Evolutionary conservation across 1,284 basidiomycete species (phyloP).

Genomic region (Pyrrhoderma lamaoense): DNA sequence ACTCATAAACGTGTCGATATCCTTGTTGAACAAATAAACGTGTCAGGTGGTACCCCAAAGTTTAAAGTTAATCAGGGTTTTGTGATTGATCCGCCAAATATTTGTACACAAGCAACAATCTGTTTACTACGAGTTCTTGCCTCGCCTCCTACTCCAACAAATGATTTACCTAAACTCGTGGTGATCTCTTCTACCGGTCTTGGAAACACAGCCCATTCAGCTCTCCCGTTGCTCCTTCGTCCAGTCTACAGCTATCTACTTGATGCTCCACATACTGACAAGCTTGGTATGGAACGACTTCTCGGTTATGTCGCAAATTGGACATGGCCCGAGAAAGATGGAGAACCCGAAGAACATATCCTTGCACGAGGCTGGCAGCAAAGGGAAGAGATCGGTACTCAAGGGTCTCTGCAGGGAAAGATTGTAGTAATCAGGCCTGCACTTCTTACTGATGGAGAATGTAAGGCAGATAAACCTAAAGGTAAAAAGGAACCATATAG

Average conservation of each 20-base stretch:
- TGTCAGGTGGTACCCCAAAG: constrained; percentile 33
- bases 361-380: constrained; percentile 17
- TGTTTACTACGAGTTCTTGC: constrained; percentile 44
- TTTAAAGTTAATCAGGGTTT: constrained; percentile 39
- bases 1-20: neutral
- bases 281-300: constrained; percentile 45
- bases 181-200: constrained; percentile 46
- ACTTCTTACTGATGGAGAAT: constrained; percentile 50
- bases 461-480: constrained; percentile 21
- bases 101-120: constrained; percentile 43
- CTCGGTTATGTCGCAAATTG: constrained; percentile 38
- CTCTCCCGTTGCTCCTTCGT: constrained; percentile 42
- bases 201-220: constrained; percentile 34
- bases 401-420: constrained; percentile 34
- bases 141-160: constrained; percentile 24
- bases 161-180: constrained; percentile 48
- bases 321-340: constrained; percentile 28
- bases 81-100: constrained; percentile 38
- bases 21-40: neutral
- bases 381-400: constrained; percentile 9
- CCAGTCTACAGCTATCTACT: constrained; percentile 40
- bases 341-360: constrained; percentile 25
- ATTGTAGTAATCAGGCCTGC: constrained; percentile 50
- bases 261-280: constrained; percentile 44
- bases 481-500: constrained; percentile 33